Evolutionary conservation across 1,139 yeast genomes (phyloP).

Genomic region (Candida pseudocylindracea): DNA sequence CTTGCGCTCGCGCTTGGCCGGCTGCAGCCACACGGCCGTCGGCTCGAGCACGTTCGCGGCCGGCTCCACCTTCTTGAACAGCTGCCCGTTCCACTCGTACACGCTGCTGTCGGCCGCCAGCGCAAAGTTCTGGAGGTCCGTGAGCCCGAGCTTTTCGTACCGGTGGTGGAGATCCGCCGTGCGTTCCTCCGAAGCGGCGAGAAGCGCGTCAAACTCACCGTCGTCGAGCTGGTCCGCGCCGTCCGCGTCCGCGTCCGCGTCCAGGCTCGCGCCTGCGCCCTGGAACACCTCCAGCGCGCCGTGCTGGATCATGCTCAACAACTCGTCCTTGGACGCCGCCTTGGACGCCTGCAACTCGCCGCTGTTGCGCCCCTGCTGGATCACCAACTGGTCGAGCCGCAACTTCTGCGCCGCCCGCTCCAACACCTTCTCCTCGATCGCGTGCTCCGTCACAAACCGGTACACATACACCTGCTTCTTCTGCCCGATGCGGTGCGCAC

Average conservation of each 20-base stretch:
- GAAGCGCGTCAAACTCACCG: constrained; percentile 13
- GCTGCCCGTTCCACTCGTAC: constrained; percentile 94
- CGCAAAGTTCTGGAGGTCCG: constrained; percentile 77
- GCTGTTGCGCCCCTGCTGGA: constrained; percentile 70
- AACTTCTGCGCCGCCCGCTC: constrained; percentile 93
- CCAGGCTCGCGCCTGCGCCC: constrained; percentile 17
- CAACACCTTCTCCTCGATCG: constrained; percentile 87
- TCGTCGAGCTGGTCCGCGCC: constrained; percentile 59
- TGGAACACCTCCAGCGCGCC: constrained; percentile 84
- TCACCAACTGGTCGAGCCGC: constrained; percentile 81
- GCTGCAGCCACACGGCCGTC: constrained; percentile 56
- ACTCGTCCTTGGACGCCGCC: constrained; percentile 60
- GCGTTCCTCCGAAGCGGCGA: no score
- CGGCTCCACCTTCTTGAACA: constrained; percentile 35
- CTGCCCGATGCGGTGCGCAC: constrained; percentile 97
- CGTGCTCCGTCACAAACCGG: constrained; percentile 84
- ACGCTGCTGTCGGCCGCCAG: constrained; percentile 51
- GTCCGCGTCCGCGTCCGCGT: constrained; percentile 71
- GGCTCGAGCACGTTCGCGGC: constrained; percentile 15
- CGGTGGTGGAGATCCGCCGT: constrained; percentile 35
- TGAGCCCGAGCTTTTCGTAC: constrained; percentile 70
- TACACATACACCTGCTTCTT: constrained; percentile 87
- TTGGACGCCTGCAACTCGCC: constrained; percentile 15
- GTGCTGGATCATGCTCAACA: constrained; percentile 87
- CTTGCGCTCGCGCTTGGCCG: constrained; percentile 75